These are phyloP conservation scores for Termitomyces sp. DNA, from an alignment of 768 basidiomycete species.

Conservation along the genomic window DNA sequence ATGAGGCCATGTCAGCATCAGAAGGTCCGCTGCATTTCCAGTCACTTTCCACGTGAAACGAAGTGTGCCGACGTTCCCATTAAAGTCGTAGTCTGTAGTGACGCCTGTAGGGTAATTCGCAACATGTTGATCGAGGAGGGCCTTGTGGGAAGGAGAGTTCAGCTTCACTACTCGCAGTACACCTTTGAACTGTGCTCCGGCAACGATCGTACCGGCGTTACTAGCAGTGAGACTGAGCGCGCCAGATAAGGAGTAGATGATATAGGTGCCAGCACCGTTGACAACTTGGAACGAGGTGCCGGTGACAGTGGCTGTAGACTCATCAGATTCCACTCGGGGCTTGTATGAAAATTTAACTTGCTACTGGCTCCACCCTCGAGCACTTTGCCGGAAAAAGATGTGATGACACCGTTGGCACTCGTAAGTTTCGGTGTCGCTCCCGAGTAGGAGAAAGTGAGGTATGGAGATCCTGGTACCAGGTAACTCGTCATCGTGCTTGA, in stretches of 20 bases:
- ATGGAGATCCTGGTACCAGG: slow-evolving; percentile 30
- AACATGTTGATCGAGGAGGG: slow-evolving; percentile 25
- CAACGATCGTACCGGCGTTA: slow-evolving; percentile 19
- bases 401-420: slow-evolving; percentile 25
- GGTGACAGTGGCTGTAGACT: slow-evolving; percentile 18
- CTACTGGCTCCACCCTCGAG: slow-evolving; percentile 19
- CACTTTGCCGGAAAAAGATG: slow-evolving; percentile 22
- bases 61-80: slow-evolving; percentile 24
- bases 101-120: slow-evolving; percentile 28
- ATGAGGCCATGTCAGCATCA: slow-evolving; percentile 31
- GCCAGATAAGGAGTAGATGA: slow-evolving; percentile 28
- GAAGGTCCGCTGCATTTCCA: slow-evolving; percentile 24
- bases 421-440: slow-evolving; percentile 28
- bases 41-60: slow-evolving; percentile 28
- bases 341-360: slow-evolving; percentile 3
- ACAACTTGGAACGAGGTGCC: slow-evolving; percentile 26
- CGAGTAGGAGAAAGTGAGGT: slow-evolving; percentile 27
- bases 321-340: not conserved
- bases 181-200: slow-evolving; percentile 22
- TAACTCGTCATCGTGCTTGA: slow-evolving; percentile 27
- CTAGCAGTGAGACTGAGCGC: slow-evolving; percentile 24
- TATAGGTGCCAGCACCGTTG: slow-evolving; percentile 26
- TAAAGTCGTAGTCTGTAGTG: slow-evolving; percentile 25
- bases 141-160: slow-evolving; percentile 22
- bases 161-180: slow-evolving; percentile 27